Conservation (phyloP, 192 early-diverging fungal species). For the Obelidium mucronatum region DNA sequence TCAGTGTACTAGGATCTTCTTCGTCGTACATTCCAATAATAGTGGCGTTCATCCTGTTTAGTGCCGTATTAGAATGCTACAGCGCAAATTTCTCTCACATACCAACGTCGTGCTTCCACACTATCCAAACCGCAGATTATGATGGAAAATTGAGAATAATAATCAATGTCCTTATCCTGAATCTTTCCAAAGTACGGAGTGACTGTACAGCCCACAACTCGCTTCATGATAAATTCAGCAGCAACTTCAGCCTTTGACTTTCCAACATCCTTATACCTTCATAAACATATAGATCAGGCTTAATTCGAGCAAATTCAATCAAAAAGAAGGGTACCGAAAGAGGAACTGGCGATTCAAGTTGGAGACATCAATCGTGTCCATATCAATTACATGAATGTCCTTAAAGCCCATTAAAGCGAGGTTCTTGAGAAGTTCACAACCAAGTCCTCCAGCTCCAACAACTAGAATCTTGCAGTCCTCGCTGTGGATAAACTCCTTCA, state of each 20-base stretch:
- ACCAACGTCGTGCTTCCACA: constrained; percentile 94
- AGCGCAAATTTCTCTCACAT: background rate
- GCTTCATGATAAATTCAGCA: constrained; percentile 77
- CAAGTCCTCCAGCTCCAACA: constrained; percentile 86
- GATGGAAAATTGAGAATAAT: constrained; percentile 85
- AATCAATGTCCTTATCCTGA: constrained; percentile 95
- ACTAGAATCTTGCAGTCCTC: constrained; percentile 55
- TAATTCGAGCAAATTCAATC: constrained; percentile 6
- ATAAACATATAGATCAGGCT: background rate
- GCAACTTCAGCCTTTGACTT: constrained; percentile 87
- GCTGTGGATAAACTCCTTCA: constrained; percentile 53
- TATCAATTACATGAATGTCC: constrained; percentile 90
- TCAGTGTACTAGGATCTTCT: constrained; percentile 77
- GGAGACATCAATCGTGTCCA: constrained; percentile 98
- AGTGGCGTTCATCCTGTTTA: constrained; percentile 81
- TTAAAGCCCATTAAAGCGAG: constrained; percentile 89
- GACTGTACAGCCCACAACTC: constrained; percentile 83
- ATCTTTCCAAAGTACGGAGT: constrained; percentile 85
- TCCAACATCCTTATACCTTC: constrained; percentile 81
- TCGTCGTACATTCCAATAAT: constrained; percentile 76
- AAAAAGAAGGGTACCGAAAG: constrained; percentile 71
- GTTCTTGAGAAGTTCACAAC: constrained; percentile 97
- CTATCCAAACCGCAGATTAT: constrained; percentile 95
- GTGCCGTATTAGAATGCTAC: background rate
- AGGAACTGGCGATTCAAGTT: constrained; percentile 99